Percentiles rank a stretch among this genome's conserved stretches.
Evolutionary conservation across 2,329 filamentous ascomycete species (phyloP).

Genomic region (Colletotrichum plurivorum): DNA sequence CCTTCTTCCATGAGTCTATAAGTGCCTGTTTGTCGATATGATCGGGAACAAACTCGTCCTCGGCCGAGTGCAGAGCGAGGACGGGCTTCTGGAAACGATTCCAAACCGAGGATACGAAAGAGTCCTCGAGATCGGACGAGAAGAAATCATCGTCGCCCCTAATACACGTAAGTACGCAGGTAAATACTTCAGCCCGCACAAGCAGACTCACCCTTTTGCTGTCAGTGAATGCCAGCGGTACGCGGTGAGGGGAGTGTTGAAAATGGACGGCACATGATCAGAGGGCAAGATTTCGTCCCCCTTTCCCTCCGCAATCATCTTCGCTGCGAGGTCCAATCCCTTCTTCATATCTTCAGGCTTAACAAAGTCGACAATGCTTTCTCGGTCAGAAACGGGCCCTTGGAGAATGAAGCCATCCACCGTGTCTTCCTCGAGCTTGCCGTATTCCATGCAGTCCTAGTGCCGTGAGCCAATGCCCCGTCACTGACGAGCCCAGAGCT

Average conservation of each 20-base stretch:
- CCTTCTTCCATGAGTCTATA: slow-evolving; percentile 68
- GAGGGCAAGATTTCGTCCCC: slow-evolving; percentile 68
- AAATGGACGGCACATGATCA: slow-evolving; percentile 56
- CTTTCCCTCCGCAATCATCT: slow-evolving; percentile 69
- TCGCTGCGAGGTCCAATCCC: slow-evolving; percentile 63
- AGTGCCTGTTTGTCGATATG: slow-evolving; percentile 70
- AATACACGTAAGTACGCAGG: not conserved
- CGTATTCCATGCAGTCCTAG: slow-evolving; percentile 71
- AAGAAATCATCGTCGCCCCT: slow-evolving; percentile 90
- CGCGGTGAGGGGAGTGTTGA: slow-evolving; percentile 64
- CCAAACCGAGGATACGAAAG: slow-evolving; percentile 75
- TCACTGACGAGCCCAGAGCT: not conserved
- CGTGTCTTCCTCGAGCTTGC: slow-evolving; percentile 58
- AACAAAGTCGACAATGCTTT: slow-evolving; percentile 68
- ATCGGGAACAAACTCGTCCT: slow-evolving; percentile 75
- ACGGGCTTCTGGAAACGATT: slow-evolving; percentile 71
- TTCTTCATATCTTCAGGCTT: slow-evolving; percentile 58
- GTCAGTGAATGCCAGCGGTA: slow-evolving; percentile 67
- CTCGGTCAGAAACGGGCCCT: slow-evolving; percentile 83
- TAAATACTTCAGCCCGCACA: not conserved
- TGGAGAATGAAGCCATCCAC: slow-evolving; percentile 86
- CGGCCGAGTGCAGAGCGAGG: slow-evolving; percentile 74
- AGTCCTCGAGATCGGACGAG: slow-evolving; percentile 78
- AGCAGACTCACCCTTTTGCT: slow-evolving; percentile 61
- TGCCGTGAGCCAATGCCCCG: slow-evolving; percentile 20